phyloP scores from a whole-genome alignment of 2,329 filamentous ascomycete species.

The Teratosphaeria pseudoeucalypti region DNA sequence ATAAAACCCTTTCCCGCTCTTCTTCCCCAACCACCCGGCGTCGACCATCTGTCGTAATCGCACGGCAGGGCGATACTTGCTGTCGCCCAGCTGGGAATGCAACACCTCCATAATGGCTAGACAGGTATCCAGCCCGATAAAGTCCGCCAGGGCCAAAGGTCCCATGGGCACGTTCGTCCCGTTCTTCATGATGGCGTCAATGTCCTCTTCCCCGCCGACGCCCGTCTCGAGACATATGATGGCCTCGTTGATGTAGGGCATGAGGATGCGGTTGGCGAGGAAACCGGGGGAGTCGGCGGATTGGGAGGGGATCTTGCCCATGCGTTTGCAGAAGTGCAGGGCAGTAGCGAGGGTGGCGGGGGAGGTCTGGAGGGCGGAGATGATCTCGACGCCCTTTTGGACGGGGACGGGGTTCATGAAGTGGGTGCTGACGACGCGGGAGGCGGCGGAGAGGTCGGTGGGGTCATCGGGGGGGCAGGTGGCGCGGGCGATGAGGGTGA shows the following conservation, averaged over 20 bases:
- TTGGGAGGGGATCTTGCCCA: constrained; percentile 85
- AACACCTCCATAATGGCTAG: constrained; percentile 94
- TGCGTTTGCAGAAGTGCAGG: constrained; percentile 73
- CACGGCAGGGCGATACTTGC: constrained; percentile 86
- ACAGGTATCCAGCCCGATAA: constrained; percentile 94
- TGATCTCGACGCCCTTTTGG: constrained; percentile 96
- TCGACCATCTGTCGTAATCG: constrained; percentile 91
- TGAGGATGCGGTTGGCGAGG: constrained; percentile 89
- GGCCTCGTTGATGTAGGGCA: constrained; percentile 99
- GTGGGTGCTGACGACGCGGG: constrained; percentile 86
- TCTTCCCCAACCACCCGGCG: constrained; percentile 95
- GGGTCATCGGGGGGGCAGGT: constrained; percentile 56
- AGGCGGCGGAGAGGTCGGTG: constrained; percentile 68
- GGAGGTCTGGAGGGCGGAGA: constrained; percentile 85
- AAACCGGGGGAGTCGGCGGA: constrained; percentile 90
- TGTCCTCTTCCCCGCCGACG: constrained; percentile 78
- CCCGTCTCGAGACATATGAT: constrained; percentile 92
- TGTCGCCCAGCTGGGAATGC: constrained; percentile 83
- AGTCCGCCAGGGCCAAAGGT: constrained; percentile 84
- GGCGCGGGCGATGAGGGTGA: constrained; percentile 87
- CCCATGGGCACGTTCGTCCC: constrained; percentile 99
- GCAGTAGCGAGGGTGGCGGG: constrained; percentile 70
- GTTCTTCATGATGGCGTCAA: constrained; percentile 98
- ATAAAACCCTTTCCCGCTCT: constrained; percentile 92
- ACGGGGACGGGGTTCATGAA: constrained; percentile 99